Evolutionary conservation across 352 stramenopile species (phyloP), one percentile per base, ranked within the genome.

Genomic region (Phytophthora idaei): DNA sequence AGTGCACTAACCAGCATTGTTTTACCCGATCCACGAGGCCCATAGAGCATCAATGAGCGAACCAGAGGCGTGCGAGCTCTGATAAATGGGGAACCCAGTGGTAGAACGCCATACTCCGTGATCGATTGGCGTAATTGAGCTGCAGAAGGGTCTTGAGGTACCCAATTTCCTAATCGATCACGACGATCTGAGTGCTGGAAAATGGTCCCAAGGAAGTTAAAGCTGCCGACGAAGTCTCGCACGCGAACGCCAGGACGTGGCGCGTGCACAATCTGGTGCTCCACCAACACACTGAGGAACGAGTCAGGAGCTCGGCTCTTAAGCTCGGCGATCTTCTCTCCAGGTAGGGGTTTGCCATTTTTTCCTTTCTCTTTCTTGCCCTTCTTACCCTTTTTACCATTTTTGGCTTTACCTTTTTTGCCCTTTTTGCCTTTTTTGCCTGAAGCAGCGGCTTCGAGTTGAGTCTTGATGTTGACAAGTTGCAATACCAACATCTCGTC

Each of bases 401-500:
- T 83, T 46, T 89, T 88, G 14, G 70, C 77, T 56, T 80, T 80
- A 15, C 76, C 81, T 32, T 86, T 88, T 32, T 78, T 79, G 0
- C 82, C 84, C 49, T 97, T 89, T 51, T 90, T 97, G 5, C 79
- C 83, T 31, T 93, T 95, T 61, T 94, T 95, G 8, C 77, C 76
- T 6, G 71, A 74, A 1, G 85, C 82, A 9, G 83, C 87, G 0
- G 85, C 84, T 34, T 90, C 85, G 6, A 97, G 75, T 69, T 97
- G 89, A 36, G 85, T 73, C 62, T 98, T 98, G 71, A 98, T 97
- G 81, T 98, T 98, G 31, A 90, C 81, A 17, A 98, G 83, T 61
- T 97, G 96, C 42, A 96, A 76, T n/a, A 97, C 77, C 15, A 98
- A 75, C 83, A 98, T 97, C 58, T 98, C 90, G 56, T 98, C 95